Conservation (phyloP, 345 rosid genomes). For the Citrus hindsii region DNA sequence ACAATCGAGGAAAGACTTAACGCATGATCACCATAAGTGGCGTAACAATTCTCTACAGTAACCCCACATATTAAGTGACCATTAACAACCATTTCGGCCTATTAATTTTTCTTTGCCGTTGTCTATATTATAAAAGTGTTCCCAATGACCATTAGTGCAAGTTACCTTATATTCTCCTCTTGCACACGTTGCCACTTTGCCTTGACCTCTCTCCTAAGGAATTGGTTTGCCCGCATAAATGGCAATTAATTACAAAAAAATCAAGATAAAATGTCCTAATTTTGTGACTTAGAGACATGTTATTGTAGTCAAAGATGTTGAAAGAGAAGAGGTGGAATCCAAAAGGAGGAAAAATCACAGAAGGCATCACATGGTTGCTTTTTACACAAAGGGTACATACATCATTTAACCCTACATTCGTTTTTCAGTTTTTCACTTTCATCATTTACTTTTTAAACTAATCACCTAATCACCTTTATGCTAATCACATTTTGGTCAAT, state of each 20-base stretch:
- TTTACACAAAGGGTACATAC: slow-evolving; percentile 6
- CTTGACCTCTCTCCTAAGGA: not conserved
- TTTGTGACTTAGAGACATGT: not conserved
- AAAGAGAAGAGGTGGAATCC: slow-evolving; percentile 6
- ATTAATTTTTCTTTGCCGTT: not conserved
- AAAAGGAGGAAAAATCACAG: slow-evolving; percentile 3
- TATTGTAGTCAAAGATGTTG: not conserved
- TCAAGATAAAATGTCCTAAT: not conserved
- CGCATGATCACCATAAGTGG: not conserved
- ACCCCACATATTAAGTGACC: slow-evolving; percentile 12
- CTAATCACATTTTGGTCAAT: slow-evolving; percentile 3
- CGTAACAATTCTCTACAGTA: not conserved
- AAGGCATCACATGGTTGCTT: slow-evolving; percentile 26
- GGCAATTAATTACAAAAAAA: not conserved
- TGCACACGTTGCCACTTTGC: not conserved
- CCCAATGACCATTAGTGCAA: not conserved
- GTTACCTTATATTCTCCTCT: not conserved
- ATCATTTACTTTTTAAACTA: not conserved
- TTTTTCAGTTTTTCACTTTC: slow-evolving; percentile 3
- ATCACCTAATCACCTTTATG: not conserved
- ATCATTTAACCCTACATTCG: slow-evolving; percentile 17
- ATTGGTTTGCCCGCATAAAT: not conserved
- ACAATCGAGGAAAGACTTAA: not conserved
- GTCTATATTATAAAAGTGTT: not conserved
- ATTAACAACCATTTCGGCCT: not conserved